A percentile compares a stretch with the other conserved stretches of the same genome.
phyloP scores from a whole-genome alignment of 208 protist species.

The Acanthamoeba culbertsoni region DNA sequence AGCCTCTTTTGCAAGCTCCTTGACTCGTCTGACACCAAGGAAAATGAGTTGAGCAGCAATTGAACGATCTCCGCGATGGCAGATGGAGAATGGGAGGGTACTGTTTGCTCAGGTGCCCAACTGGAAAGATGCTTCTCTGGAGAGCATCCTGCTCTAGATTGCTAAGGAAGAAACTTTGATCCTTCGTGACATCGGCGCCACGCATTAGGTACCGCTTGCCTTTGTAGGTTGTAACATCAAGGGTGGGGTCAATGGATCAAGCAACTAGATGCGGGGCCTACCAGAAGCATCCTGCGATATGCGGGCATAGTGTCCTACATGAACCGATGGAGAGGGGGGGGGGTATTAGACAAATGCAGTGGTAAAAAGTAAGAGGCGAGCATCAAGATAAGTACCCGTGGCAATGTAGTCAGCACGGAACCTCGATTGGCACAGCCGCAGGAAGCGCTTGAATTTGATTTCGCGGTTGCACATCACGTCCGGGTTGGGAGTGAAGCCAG shows the following conservation, averaged over 20 bases:
- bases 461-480: conserved; percentile 83
- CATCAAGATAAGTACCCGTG: conserved; percentile 53
- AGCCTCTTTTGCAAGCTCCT: background rate
- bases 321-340: background rate
- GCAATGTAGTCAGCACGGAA: conserved; percentile 68
- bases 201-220: conserved; percentile 24
- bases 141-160: conserved; percentile 55
- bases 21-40: background rate
- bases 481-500: conserved; percentile 83
- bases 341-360: background rate
- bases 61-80: background rate
- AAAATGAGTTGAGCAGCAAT: background rate
- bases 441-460: conserved; percentile 84
- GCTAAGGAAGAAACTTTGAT: conserved; percentile 84
- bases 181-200: conserved; percentile 69
- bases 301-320: conserved; percentile 47
- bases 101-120: conserved; percentile 72
- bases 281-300: no score
- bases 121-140: conserved; percentile 72
- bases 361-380: background rate
- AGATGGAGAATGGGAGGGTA: background rate
- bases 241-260: no score
- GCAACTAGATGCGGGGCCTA: no score
- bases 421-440: conserved; percentile 62
- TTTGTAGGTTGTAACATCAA: no score